Conservation (phyloP, 2,329 filamentous ascomycete species). For the Magnaporthiopsis rhizophila region DNA sequence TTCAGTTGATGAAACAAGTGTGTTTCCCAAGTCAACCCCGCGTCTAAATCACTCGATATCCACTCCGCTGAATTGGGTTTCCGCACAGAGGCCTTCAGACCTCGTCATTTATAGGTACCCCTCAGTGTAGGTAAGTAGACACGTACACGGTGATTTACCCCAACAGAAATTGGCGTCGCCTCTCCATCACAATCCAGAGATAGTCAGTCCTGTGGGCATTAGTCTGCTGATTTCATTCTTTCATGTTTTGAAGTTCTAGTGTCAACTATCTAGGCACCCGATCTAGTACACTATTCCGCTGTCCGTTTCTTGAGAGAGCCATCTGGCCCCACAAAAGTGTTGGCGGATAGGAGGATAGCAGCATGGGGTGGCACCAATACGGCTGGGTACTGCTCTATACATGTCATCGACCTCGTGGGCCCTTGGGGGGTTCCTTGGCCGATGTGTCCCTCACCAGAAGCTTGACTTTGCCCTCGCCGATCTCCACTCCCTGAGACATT, state of each 20-base stretch:
- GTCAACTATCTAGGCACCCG: neutral
- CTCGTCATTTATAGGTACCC: no score
- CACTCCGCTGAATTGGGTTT: no score
- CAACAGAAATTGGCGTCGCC: neutral
- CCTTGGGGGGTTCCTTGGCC: slow-evolving; percentile 43
- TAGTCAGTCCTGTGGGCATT: neutral
- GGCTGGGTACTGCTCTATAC: neutral
- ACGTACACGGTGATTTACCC: no score
- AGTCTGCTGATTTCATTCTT: neutral
- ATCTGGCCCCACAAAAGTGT: neutral
- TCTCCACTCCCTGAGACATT: slow-evolving; percentile 58
- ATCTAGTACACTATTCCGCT: neutral
- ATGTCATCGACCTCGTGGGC: slow-evolving; percentile 23
- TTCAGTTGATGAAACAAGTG: no score
- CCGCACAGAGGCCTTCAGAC: no score
- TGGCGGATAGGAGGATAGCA: neutral
- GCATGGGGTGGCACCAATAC: neutral
- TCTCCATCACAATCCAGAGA: neutral
- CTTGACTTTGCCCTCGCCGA: slow-evolving; percentile 58
- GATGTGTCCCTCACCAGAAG: slow-evolving; percentile 49
- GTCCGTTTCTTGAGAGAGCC: neutral
- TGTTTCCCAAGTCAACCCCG: no score
- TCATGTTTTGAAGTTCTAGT: neutral
- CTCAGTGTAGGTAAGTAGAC: no score
- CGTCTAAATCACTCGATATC: no score